phyloP scores from a whole-genome alignment of 441 rosid genomes.

The Theobroma grandiflorum region DNA sequence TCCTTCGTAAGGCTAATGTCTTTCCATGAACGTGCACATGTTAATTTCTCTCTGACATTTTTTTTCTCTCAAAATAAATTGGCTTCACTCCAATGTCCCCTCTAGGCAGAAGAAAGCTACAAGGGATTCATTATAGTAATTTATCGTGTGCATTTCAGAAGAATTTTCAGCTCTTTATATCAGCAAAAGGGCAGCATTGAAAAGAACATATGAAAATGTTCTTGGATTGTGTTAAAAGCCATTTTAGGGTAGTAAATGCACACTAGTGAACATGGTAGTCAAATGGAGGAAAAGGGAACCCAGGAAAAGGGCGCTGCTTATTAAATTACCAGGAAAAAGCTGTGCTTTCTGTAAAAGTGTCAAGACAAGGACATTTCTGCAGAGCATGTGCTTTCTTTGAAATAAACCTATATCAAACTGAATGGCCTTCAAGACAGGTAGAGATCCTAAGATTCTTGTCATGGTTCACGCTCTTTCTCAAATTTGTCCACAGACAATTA shows the following conservation, averaged over 20 bases:
- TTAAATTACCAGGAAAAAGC: neutral
- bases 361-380: neutral
- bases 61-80: neutral
- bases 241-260: neutral
- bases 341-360: neutral
- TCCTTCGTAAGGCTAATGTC: slow-evolving; percentile 26
- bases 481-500: neutral
- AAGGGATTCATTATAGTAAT: neutral
- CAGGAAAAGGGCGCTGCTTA: neutral
- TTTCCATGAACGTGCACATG: slow-evolving; percentile 31
- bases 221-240: neutral
- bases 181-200: neutral
- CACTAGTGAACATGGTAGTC: neutral
- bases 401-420: neutral
- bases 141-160: neutral
- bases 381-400: slow-evolving; percentile 1
- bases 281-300: neutral
- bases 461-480: neutral
- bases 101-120: no score
- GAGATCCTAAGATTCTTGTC: neutral
- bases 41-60: neutral
- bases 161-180: neutral
- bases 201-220: neutral
- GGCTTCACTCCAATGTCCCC: no score
- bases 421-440: neutral